Conservation (phyloP, 495 filamentous ascomycete genomes). For the Penicillium fimorum region DNA sequence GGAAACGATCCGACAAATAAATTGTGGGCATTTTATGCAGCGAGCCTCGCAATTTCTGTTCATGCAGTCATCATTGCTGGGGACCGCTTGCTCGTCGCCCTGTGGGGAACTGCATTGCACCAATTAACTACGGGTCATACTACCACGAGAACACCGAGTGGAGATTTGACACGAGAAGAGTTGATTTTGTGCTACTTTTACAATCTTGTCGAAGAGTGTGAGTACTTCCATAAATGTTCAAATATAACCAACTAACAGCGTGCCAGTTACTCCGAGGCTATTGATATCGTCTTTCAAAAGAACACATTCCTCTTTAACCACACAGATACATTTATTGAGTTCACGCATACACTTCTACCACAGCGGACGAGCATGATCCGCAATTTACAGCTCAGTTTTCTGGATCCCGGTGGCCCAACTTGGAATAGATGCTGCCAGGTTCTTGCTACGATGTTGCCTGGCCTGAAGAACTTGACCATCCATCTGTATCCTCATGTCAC, state of each 20-base stretch:
- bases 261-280: not conserved
- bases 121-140: not conserved
- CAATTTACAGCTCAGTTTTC: not conserved
- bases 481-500: not conserved
- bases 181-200: not conserved
- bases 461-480: not conserved
- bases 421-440: conserved; percentile 1
- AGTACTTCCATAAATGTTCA: not conserved
- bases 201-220: not conserved
- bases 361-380: not conserved
- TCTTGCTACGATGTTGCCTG: not conserved
- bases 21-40: not conserved
- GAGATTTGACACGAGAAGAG: not conserved
- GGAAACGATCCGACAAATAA: not conserved
- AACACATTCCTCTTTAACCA: not conserved
- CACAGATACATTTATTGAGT: not conserved
- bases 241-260: not conserved
- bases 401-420: not conserved
- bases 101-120: not conserved
- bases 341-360: not conserved
- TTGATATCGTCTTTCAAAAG: conserved; percentile 1
- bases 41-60: not conserved
- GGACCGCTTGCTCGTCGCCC: conserved; percentile 1
- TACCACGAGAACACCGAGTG: not conserved
- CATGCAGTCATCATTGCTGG: conserved; percentile 4